Base-by-base conservation (phyloP, 2,329 filamentous ascomycete genomes). In the Trichoderma sp. region DNA sequence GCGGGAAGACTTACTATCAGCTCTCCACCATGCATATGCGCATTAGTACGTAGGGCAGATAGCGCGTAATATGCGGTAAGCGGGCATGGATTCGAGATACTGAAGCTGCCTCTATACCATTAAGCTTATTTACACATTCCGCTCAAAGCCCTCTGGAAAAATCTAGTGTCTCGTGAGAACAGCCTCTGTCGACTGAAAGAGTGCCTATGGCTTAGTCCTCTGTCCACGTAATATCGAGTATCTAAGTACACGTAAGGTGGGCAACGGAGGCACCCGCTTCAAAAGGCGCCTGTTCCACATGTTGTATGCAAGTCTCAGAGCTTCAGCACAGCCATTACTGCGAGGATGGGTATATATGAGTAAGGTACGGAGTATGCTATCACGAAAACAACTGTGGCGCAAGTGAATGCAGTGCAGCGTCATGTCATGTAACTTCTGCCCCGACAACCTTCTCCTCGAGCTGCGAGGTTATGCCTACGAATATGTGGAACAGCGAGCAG, bases 401-500 rank as follows among this genome's bases (percentile, higher is more conserved):
- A 31, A 16, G 5, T 31, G 5, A 50, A 71, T 8, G 21, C 38
- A 65, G 29, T 12, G 38, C 64, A 53, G 71, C 60, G 62, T 9
- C 41, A 45, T 66, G 45, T 75, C 67, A 75, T 71, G 74, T 75
- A 65, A 33, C 38, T 27, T 72, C 74, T 66, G n/a, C 16, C 16
- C n/a, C 59, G 11, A 33, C 45, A 18, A 76, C 24, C 50, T 73
- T 75, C 12, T 75, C 33, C 5, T 56, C 31, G 31, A 76, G 41
- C n/a, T 75, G 66, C 11, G 85, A 85, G 9, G 91, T 90, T 78
- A 96, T 93, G 6, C 85, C 87, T 79, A 88, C 86, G 81, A 96
- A 95, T 9, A 95, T 85, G 67, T 91, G 90, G 76, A 87, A 90
- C 50, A 96, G 85, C 45, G 92, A 94, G 83, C 94, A 96, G 77